A percentile compares a stretch with the other conserved stretches of the same genome.
Conservation (phyloP, 352 stramenopile species). For the Globisporangium middletonii region DNA sequence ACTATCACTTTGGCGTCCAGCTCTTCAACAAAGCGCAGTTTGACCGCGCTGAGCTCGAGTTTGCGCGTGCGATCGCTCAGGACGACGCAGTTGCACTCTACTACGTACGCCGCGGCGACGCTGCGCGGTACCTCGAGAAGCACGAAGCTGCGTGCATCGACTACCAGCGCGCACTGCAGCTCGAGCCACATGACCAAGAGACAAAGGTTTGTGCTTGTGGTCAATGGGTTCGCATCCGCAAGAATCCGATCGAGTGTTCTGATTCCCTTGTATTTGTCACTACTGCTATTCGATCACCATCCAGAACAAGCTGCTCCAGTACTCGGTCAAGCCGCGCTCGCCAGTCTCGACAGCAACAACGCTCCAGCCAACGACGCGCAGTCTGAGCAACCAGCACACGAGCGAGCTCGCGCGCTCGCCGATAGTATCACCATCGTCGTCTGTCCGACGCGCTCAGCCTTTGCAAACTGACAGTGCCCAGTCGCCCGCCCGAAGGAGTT, state of each 20-base stretch:
- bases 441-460: background rate
- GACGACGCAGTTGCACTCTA: slow-evolving; percentile 52
- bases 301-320: slow-evolving; percentile 61
- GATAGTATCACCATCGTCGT: too few species aligned
- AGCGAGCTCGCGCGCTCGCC: slow-evolving; percentile 3
- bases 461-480: background rate
- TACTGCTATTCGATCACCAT: background rate
- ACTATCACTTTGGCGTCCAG: slow-evolving; percentile 79
- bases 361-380: background rate
- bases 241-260: background rate
- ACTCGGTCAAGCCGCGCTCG: slow-evolving; percentile 18
- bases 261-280: background rate
- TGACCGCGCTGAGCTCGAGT: slow-evolving; percentile 72
- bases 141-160: slow-evolving; percentile 44
- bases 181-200: slow-evolving; percentile 58
- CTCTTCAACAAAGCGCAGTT: slow-evolving; percentile 74
- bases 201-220: slow-evolving; percentile 24
- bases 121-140: slow-evolving; percentile 67
- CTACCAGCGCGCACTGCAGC: slow-evolving; percentile 39
- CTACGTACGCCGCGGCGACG: slow-evolving; percentile 63
- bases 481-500: background rate
- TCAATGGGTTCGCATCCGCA: background rate
- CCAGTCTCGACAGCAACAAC: background rate
- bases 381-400: slow-evolving; percentile 15
- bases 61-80: slow-evolving; percentile 45